Conservation (phyloP, 768 basidiomycete species). For the Amanita phalloides region DNA sequence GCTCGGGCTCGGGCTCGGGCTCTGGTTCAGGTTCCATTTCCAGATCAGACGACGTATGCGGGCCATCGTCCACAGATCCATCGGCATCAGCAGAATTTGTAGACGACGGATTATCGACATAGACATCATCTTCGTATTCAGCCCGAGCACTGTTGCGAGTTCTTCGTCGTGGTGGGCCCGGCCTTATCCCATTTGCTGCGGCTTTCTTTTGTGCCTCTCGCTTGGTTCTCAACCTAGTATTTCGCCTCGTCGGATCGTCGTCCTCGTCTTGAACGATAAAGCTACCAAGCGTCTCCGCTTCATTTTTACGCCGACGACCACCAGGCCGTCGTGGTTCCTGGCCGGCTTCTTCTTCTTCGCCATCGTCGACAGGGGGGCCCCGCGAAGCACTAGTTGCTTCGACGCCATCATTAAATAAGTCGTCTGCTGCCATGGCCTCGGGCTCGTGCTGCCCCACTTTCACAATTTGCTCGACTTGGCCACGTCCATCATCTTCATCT, state of each 20-base stretch:
- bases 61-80: constrained; percentile 47
- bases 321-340: background rate
- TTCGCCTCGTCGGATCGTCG: constrained; percentile 10
- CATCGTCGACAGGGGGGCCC: constrained; percentile 4
- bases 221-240: constrained; percentile 10
- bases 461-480: constrained; percentile 9
- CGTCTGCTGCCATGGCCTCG: constrained; percentile 8
- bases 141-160: constrained; percentile 17
- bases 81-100: constrained; percentile 43
- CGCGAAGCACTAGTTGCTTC: constrained; percentile 11
- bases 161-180: constrained; percentile 13
- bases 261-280: constrained; percentile 5
- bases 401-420: constrained; percentile 18
- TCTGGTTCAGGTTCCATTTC: constrained; percentile 33
- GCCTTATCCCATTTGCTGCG: constrained; percentile 13
- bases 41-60: constrained; percentile 32
- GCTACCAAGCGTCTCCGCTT: background rate
- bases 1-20: constrained; percentile 33
- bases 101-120: constrained; percentile 35
- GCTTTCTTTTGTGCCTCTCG: constrained; percentile 10
- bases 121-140: constrained; percentile 36
- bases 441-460: background rate
- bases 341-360: constrained; percentile 3
- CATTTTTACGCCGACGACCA: background rate
- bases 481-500: constrained; percentile 13